Percentiles rank a stretch among this genome's conserved stretches.
These are phyloP conservation scores for Huntiella bhutanensis DNA, from an alignment of 2,329 filamentous ascomycete species.

Conservation along the genomic window DNA sequence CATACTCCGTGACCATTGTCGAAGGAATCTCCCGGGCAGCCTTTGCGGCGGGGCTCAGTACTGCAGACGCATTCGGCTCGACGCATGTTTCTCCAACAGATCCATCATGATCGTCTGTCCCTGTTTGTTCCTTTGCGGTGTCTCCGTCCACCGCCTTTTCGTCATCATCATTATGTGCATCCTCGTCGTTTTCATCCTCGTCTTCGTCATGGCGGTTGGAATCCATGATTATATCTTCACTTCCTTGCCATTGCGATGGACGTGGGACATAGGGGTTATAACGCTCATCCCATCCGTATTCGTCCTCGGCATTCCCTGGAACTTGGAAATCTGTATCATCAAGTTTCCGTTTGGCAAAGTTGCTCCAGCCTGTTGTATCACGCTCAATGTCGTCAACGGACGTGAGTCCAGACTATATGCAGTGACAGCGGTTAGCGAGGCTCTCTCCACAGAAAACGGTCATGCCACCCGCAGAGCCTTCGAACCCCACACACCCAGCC, in stretches of 20 bases:
- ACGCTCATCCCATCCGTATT: conserved; percentile 54
- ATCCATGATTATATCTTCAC: conserved; percentile 41
- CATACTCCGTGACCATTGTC: conserved; percentile 2
- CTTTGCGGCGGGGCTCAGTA: not conserved
- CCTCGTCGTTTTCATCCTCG: conserved; percentile 14
- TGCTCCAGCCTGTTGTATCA: not conserved
- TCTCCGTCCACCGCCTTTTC: conserved; percentile 6
- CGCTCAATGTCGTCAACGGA: conserved; percentile 13
- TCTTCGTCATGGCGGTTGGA: conserved; percentile 21
- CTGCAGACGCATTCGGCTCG: too few species aligned
- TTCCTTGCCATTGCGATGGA: conserved; percentile 50
- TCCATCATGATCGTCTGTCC: conserved; percentile 9
- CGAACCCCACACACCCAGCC: too few species aligned
- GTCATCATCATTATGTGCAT: conserved; percentile 12
- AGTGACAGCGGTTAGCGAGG: not conserved
- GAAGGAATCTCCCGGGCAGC: not conserved
- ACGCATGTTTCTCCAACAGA: not conserved
- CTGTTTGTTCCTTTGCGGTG: conserved; percentile 11
- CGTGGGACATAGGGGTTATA: conserved; percentile 39
- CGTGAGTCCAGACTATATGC: conserved; percentile 4
- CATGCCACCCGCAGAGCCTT: too few species aligned
- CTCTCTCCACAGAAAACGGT: not conserved
- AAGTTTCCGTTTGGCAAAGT: conserved; percentile 41
- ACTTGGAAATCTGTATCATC: conserved; percentile 25
- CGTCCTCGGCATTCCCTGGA: conserved; percentile 42